These are phyloP conservation scores for Marchantia paleacea DNA, from an alignment of 225 moss, liverwort and hornwort genomes.

Conservation along the genomic window DNA sequence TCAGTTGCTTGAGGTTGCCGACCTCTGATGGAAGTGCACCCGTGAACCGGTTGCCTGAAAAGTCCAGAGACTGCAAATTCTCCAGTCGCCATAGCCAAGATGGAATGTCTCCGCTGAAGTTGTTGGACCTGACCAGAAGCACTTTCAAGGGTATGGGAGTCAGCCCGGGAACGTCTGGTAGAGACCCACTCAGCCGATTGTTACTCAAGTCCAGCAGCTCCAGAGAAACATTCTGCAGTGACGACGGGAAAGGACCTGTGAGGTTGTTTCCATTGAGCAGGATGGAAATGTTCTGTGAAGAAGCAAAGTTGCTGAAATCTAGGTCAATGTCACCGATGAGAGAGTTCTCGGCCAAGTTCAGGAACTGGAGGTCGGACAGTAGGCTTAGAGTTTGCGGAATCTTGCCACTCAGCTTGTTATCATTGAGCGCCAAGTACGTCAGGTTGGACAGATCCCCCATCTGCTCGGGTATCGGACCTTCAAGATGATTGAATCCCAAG, in stretches of 20 bases:
- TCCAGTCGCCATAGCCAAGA: not conserved
- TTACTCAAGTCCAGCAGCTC: not conserved
- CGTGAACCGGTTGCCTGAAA: constrained; percentile 28
- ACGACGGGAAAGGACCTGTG: not conserved
- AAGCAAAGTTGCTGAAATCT: constrained; percentile 13
- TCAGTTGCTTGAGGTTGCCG: constrained; percentile 19
- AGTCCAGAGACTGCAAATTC: constrained; percentile 22
- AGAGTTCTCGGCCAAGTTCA: constrained; percentile 25
- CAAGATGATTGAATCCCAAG: constrained; percentile 36
- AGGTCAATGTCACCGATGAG: constrained; percentile 14
- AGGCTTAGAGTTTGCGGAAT: constrained; percentile 23
- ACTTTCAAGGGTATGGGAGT: not conserved
- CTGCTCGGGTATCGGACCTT: constrained; percentile 29
- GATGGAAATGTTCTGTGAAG: constrained; percentile 3
- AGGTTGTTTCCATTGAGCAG: constrained; percentile 1
- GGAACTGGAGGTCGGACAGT: constrained; percentile 17
- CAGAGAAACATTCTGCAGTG: not conserved
- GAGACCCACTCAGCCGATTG: constrained; percentile 5
- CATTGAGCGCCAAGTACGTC: constrained; percentile 26
- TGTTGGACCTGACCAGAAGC: not conserved
- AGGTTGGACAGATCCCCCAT: constrained; percentile 18
- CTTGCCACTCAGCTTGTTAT: constrained; percentile 27
- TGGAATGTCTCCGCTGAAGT: constrained; percentile 12
- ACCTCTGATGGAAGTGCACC: constrained; percentile 26
- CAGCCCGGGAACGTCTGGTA: not conserved